Percentiles rank a stretch among this genome's conserved stretches.
phyloP scores from a whole-genome alignment of 768 basidiomycete species.

The Trametes gibbosa region DNA sequence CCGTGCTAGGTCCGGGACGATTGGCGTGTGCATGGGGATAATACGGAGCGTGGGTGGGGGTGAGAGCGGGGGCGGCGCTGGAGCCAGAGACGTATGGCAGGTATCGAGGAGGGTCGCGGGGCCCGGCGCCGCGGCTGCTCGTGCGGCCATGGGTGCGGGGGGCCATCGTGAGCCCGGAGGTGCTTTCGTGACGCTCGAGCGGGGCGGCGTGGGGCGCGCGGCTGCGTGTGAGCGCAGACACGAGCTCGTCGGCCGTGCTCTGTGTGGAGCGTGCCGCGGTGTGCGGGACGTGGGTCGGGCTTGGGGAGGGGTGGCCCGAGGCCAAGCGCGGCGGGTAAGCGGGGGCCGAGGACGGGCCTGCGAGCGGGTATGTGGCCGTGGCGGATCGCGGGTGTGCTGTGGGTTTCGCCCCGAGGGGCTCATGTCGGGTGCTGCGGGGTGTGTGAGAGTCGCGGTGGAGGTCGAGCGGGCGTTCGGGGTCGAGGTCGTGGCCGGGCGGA shows the following conservation, averaged over 20 bases:
- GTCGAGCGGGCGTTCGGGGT: not conserved
- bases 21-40: not conserved
- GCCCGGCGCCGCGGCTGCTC: not conserved
- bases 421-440: not conserved
- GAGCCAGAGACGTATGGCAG: not conserved
- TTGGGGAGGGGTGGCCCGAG: not conserved
- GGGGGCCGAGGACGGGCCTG: not conserved
- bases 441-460: not conserved
- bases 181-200: not conserved
- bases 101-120: not conserved
- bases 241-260: slow-evolving; percentile 14
- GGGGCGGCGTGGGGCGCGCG: not conserved
- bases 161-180: not conserved
- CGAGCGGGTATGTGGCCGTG: not conserved
- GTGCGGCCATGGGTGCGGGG: not conserved
- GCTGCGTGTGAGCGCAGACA: slow-evolving; percentile 3
- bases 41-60: not conserved
- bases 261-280: not conserved
- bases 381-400: not conserved
- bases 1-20: not conserved
- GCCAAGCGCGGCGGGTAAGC: not conserved
- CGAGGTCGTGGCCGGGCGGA: not conserved
- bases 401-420: not conserved
- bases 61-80: not conserved
- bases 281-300: not conserved